These are phyloP conservation scores for Vitis rotundifolia DNA, from an alignment of 164 flowering plant genomes.

Conservation along the genomic window DNA sequence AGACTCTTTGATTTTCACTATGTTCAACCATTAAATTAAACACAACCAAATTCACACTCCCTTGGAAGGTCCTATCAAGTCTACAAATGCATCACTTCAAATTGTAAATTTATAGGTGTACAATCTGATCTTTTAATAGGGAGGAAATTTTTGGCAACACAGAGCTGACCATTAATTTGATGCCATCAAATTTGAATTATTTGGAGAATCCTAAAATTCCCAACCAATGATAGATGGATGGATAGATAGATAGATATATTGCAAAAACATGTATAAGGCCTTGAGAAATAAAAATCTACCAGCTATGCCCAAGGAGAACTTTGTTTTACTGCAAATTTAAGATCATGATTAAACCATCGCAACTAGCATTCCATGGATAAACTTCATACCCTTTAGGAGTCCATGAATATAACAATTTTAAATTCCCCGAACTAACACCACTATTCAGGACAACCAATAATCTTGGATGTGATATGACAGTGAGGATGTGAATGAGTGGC, in stretches of 20 bases:
- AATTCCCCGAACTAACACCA: background rate
- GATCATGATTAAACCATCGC: background rate
- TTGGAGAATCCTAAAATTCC: too few relatives aligned
- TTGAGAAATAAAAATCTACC: background rate
- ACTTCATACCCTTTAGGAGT: background rate
- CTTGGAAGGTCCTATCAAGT: background rate
- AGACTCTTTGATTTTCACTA: background rate
- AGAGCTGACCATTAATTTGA: too few relatives aligned
- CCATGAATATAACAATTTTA: background rate
- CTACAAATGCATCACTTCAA: background rate
- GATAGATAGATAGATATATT: too few relatives aligned
- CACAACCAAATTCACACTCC: background rate
- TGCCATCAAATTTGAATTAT: too few relatives aligned
- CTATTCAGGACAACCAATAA: too few relatives aligned
- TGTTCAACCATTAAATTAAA: background rate
- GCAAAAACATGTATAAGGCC: background rate
- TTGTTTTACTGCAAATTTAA: background rate
- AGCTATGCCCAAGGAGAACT: background rate
- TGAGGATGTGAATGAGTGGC: background rate
- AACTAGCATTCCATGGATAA: background rate
- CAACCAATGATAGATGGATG: too few relatives aligned
- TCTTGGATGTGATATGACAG: too few relatives aligned
- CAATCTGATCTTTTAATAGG: too few relatives aligned
- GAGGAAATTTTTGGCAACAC: too few relatives aligned
- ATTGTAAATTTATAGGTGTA: too few relatives aligned